Evolutionary conservation across 768 basidiomycete genomes (phyloP).

Genomic region (Rossbeevera mucosa): DNA sequence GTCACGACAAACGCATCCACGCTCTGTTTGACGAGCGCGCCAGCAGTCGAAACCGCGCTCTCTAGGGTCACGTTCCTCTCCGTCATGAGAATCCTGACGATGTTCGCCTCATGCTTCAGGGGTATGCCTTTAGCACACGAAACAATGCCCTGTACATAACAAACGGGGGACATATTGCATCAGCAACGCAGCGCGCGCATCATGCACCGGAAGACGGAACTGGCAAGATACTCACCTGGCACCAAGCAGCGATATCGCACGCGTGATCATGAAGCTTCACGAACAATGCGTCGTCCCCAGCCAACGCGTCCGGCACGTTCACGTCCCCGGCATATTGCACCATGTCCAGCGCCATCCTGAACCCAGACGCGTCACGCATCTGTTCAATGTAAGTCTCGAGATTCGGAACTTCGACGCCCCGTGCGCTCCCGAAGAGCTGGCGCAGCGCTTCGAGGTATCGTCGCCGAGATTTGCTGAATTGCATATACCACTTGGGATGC

Average conservation of each 20-base stretch:
- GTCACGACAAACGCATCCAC: conserved; percentile 26
- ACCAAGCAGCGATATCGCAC: conserved; percentile 48
- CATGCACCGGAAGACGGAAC: background rate
- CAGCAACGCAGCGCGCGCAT: background rate
- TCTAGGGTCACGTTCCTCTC: conserved; percentile 43
- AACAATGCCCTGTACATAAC: conserved; percentile 50
- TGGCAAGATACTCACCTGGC: conserved; percentile 40
- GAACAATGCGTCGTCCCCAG: conserved; percentile 27
- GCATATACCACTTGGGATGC: conserved; percentile 39
- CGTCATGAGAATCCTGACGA: conserved; percentile 47
- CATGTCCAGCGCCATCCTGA: conserved; percentile 47
- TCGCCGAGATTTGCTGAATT: conserved; percentile 37
- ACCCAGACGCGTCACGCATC: conserved; percentile 46
- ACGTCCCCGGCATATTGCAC: conserved; percentile 51
- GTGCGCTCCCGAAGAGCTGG: conserved; percentile 22
- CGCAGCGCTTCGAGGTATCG: conserved; percentile 32
- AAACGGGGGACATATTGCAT: background rate
- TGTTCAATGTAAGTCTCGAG: conserved; percentile 45
- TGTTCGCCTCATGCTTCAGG: conserved; percentile 36
- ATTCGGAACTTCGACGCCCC: conserved; percentile 30
- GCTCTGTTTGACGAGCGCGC: conserved; percentile 26
- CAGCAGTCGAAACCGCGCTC: too few species aligned
- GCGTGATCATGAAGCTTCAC: conserved; percentile 36
- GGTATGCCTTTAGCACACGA: conserved; percentile 48
- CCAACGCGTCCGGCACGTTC: conserved; percentile 30